These are phyloP conservation scores for Buddleja alternifolia DNA, from an alignment of 257 asterid species.

Conservation along the genomic window DNA sequence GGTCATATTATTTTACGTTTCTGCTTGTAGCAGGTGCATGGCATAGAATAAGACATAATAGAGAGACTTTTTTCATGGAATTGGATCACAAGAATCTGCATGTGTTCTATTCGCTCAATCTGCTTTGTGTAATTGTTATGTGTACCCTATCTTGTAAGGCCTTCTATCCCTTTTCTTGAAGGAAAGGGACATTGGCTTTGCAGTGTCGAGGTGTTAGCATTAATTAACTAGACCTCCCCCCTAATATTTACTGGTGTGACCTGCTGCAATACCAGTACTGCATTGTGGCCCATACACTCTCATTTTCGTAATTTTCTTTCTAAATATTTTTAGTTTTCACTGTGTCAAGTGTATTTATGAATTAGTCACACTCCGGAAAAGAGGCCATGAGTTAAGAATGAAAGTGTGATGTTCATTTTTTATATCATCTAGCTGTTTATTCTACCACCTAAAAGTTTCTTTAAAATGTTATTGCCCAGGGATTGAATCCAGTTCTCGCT, in stretches of 20 bases:
- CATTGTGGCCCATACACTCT: background rate
- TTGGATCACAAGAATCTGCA: background rate
- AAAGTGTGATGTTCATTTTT: constrained; percentile 5
- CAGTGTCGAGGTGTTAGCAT: background rate
- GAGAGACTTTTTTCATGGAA: constrained; percentile 4
- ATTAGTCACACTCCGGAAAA: background rate
- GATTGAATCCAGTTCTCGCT: constrained; percentile 68
- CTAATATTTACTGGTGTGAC: constrained; percentile 10
- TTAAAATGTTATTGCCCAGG: constrained; percentile 53
- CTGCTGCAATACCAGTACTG: constrained; percentile 15
- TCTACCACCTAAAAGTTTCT: constrained; percentile 9
- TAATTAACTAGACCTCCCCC: background rate
- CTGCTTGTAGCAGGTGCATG: constrained; percentile 25
- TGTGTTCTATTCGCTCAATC: background rate
- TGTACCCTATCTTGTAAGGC: background rate
- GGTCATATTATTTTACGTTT: constrained; percentile 9
- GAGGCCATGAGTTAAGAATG: constrained; percentile 8
- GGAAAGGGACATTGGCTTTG: background rate
- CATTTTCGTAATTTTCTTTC: background rate
- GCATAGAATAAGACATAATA: background rate
- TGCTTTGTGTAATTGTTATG: background rate
- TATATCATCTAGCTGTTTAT: background rate
- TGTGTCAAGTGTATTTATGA: background rate
- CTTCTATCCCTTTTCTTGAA: background rate
- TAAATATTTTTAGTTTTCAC: background rate